phyloP scores from a whole-genome alignment of 768 basidiomycete genomes.

The Agrocybe pediades region DNA sequence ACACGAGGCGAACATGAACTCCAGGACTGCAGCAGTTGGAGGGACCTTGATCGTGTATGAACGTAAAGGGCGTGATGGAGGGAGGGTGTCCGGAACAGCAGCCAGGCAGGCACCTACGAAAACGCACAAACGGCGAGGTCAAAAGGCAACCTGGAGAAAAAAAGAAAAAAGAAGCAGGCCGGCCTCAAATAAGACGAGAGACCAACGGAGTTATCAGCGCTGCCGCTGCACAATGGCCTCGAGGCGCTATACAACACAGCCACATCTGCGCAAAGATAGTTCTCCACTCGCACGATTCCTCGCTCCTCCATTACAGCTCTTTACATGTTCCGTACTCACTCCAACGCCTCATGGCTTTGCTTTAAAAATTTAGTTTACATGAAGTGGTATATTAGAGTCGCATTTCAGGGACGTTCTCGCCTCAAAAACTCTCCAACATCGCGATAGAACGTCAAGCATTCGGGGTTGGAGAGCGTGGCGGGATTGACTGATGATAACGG shows the following conservation, averaged over 20 bases:
- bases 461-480: slow-evolving; percentile 73
- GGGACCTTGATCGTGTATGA: slow-evolving; percentile 2
- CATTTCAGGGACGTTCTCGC: slow-evolving; percentile 38
- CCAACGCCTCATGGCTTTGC: slow-evolving; percentile 16
- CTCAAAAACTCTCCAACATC: slow-evolving; percentile 53
- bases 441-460: slow-evolving; percentile 64
- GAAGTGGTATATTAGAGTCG: slow-evolving; percentile 2
- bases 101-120: slow-evolving; percentile 18
- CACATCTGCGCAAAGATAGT: slow-evolving; percentile 17
- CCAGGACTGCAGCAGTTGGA: slow-evolving; percentile 12
- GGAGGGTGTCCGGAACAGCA: slow-evolving; percentile 4
- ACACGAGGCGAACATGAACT: slow-evolving; percentile 47
- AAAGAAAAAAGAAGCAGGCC: slow-evolving; percentile 20
- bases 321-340: slow-evolving; percentile 6
- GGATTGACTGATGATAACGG: slow-evolving; percentile 68
- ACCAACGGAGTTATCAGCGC: slow-evolving; percentile 20
- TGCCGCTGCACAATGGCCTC: slow-evolving; percentile 23
- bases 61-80: slow-evolving; percentile 18
- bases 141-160: slow-evolving; percentile 16
- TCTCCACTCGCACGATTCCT: slow-evolving; percentile 12
- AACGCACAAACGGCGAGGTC: slow-evolving; percentile 25
- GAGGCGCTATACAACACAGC: slow-evolving; percentile 29
- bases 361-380: slow-evolving; percentile 4
- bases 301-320: slow-evolving; percentile 3
- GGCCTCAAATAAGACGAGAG: slow-evolving; percentile 4